Percentiles rank a stretch among this genome's conserved stretches.
phyloP scores from a whole-genome alignment of 2,329 filamentous ascomycete species.

The Aspergillus pseudotamarii region DNA sequence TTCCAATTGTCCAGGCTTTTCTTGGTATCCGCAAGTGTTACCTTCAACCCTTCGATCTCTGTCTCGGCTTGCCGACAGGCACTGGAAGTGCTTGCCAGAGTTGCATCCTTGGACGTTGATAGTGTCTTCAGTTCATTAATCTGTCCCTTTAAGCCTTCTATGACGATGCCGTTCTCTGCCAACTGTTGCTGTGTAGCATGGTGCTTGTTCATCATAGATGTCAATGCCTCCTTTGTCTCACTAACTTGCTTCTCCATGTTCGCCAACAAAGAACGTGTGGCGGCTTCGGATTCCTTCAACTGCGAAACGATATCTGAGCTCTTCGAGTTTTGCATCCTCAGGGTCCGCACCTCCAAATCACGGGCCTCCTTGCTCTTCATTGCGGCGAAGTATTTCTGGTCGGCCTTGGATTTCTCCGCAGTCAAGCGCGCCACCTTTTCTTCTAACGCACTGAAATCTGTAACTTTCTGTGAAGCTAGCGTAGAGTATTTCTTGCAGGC shows the following conservation, averaged over 20 bases:
- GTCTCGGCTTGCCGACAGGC: conserved; percentile 63
- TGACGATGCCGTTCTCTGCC: conserved; percentile 68
- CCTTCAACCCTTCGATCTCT: conserved; percentile 78
- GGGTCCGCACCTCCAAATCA: conserved; percentile 74
- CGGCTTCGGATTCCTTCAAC: conserved; percentile 84
- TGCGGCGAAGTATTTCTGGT: conserved; percentile 96
- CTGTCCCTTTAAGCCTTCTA: conserved; percentile 75
- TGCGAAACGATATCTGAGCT: conserved; percentile 92
- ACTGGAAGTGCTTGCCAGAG: conserved; percentile 65
- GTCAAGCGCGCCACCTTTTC: conserved; percentile 73
- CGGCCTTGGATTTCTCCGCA: conserved; percentile 92
- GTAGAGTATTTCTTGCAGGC: conserved; percentile 89
- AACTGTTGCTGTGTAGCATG: conserved; percentile 73
- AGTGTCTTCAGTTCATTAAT: conserved; percentile 74
- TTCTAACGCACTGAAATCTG: conserved; percentile 74
- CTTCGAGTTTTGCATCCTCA: conserved; percentile 82
- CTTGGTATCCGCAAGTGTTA: conserved; percentile 74
- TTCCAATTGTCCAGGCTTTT: conserved; percentile 88
- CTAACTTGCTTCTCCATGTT: conserved; percentile 90
- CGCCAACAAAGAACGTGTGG: conserved; percentile 72
- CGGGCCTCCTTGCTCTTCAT: conserved; percentile 91
- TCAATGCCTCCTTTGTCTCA: conserved; percentile 78
- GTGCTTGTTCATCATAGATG: conserved; percentile 70
- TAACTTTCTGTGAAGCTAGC: conserved; percentile 82
- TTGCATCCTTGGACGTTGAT: conserved; percentile 74